A percentile compares a stretch with the other conserved stretches of the same genome.
These are phyloP conservation scores for Paracorniculantispora psalliotae DNA, from an alignment of 2,329 filamentous ascomycete genomes.

Conservation along the genomic window DNA sequence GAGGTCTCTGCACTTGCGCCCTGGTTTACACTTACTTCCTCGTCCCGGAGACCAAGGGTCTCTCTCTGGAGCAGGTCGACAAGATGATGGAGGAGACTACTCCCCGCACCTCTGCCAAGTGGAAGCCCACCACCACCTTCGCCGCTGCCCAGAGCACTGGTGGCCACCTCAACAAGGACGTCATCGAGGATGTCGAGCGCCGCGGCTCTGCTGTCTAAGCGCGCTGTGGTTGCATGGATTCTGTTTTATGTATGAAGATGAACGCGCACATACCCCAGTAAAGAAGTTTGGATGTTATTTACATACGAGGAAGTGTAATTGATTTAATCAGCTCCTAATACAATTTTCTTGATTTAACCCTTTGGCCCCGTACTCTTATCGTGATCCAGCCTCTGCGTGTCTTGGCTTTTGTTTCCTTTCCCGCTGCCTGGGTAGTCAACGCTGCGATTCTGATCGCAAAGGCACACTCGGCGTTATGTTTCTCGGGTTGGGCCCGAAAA, in stretches of 20 bases:
- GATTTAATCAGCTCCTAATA: neutral
- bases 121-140: constrained; percentile 68
- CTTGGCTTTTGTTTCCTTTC: too few relatives aligned
- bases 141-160: constrained; percentile 44
- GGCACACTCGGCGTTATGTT: too few relatives aligned
- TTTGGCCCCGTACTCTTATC: too few relatives aligned
- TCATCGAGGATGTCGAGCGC: constrained; percentile 26
- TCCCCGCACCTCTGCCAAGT: constrained; percentile 69
- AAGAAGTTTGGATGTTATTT: neutral
- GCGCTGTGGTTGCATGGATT: neutral
- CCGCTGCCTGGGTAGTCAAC: too few relatives aligned
- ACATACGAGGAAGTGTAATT: neutral
- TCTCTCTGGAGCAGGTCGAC: constrained; percentile 75
- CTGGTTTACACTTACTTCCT: constrained; percentile 68
- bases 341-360: neutral
- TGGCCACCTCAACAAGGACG: constrained; percentile 27
- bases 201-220: constrained; percentile 28
- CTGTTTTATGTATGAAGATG: constrained; percentile 9
- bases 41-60: constrained; percentile 69
- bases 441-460: too few relatives aligned
- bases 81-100: constrained; percentile 85
- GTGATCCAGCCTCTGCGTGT: too few relatives aligned
- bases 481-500: too few relatives aligned
- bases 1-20: constrained; percentile 56
- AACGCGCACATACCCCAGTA: constrained; percentile 9